A percentile compares a stretch with the other conserved stretches of the same genome.
Conservation (phyloP, 306 rosid genomes). For the Senna siamea region DNA sequence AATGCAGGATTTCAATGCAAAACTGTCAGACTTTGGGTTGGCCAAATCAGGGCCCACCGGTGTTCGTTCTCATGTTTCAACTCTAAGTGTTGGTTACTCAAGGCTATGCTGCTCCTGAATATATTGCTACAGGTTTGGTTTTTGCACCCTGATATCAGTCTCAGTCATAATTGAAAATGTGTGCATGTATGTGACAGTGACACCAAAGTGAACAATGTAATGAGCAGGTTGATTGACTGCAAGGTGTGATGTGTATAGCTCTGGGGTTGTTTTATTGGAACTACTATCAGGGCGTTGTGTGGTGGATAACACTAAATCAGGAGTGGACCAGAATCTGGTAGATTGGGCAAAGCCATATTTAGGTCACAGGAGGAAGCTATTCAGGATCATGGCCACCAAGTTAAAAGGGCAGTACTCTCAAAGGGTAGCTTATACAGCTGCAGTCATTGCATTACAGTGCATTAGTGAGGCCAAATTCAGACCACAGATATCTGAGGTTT, state of each 20-base stretch:
- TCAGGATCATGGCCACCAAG: slow-evolving; percentile 91
- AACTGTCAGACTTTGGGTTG: slow-evolving; percentile 93
- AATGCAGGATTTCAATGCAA: slow-evolving; percentile 83
- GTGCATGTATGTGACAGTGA: too few relatives aligned
- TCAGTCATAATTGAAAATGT: too few relatives aligned
- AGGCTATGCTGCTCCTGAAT: slow-evolving; percentile 97
- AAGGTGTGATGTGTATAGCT: slow-evolving; percentile 90
- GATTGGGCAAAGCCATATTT: slow-evolving; percentile 86
- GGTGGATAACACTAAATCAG: slow-evolving; percentile 64
- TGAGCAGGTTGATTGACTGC: slow-evolving; percentile 84
- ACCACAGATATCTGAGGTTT: slow-evolving; percentile 79
- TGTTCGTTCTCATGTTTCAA: slow-evolving; percentile 85
- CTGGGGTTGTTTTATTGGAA: slow-evolving; percentile 90
- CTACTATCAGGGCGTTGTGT: slow-evolving; percentile 80
- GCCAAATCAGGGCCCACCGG: slow-evolving; percentile 98
- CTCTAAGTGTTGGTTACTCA: slow-evolving; percentile 90
- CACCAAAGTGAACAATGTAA: too few relatives aligned
- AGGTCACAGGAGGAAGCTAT: slow-evolving; percentile 74
- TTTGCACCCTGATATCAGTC: too few relatives aligned
- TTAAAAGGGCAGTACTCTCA: slow-evolving; percentile 87
- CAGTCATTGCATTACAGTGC: slow-evolving; percentile 74
- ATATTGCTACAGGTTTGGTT: slow-evolving; percentile 79
- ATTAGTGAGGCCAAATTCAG: slow-evolving; percentile 65
- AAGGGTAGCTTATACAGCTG: slow-evolving; percentile 69
- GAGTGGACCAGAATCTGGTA: slow-evolving; percentile 73